These are phyloP conservation scores for Babesia ovis DNA, from an alignment of 169 alveolate species.

Conservation along the genomic window DNA sequence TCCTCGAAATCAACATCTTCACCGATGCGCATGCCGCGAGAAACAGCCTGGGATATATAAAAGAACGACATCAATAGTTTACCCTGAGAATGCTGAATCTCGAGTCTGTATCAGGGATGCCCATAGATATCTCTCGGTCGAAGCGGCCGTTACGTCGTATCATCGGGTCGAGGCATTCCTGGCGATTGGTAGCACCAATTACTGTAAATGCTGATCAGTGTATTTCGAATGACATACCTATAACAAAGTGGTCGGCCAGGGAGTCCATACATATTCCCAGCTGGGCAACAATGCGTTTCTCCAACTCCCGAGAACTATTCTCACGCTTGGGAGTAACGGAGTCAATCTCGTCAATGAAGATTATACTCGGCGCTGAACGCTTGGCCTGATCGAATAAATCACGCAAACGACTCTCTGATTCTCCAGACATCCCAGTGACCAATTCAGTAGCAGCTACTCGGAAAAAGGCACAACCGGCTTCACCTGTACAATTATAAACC, in stretches of 20 bases:
- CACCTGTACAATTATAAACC: slow-evolving; percentile 40
- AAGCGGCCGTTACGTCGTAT: slow-evolving; percentile 94
- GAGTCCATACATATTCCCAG: slow-evolving; percentile 90
- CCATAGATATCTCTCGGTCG: slow-evolving; percentile 87
- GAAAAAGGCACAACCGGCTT: slow-evolving; percentile 77
- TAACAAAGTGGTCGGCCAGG: slow-evolving; percentile 75
- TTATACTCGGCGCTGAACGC: slow-evolving; percentile 85
- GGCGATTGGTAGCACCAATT: slow-evolving; percentile 99
- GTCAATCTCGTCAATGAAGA: slow-evolving; percentile 82
- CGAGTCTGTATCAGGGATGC: slow-evolving; percentile 93
- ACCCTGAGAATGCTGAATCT: slow-evolving; percentile 82
- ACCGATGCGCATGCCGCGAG: slow-evolving; percentile 84
- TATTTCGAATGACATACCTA: slow-evolving; percentile 11
- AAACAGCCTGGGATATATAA: slow-evolving; percentile 73
- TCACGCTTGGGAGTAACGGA: slow-evolving; percentile 89
- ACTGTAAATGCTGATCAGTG: slow-evolving; percentile 51
- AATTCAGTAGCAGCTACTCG: slow-evolving; percentile 75
- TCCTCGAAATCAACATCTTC: slow-evolving; percentile 79
- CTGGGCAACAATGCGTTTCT: slow-evolving; percentile 92
- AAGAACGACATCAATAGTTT: neutral
- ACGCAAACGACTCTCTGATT: slow-evolving; percentile 89
- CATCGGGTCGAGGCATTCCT: slow-evolving; percentile 98
- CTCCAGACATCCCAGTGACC: slow-evolving; percentile 92
- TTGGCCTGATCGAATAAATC: slow-evolving; percentile 87
- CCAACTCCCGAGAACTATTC: slow-evolving; percentile 89